Evolutionary conservation across 2,329 filamentous ascomycete species (phyloP), one percentile per base, ranked within the genome.

Genomic region (Parascedosporium putredinis): DNA sequence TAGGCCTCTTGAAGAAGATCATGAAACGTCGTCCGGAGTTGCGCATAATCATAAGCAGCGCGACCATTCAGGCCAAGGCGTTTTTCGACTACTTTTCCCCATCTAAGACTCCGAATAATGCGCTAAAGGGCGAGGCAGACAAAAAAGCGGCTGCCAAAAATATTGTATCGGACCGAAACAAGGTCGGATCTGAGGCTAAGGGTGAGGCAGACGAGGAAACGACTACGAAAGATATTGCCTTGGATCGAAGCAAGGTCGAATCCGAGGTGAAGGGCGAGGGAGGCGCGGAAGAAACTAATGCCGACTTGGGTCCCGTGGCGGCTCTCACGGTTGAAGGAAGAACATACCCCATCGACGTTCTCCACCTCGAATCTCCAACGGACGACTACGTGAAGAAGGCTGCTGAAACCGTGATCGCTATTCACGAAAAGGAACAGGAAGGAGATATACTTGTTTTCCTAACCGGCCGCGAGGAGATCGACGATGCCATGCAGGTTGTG

Each of bases 401-500:
- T 2, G 77, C 96, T 18, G 79, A 86, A 45, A 88, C 88, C 0
- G 84, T 95, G 1, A 83, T 96, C 55, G 84, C 93, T 47, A 95
- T 98, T 25, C 90, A 97, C 62, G 75, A 77, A 0, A 80, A 83
- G 57, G 90, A 97, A 61, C 72, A 74, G 1, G 79, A 85, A 42
- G 93, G 93, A 2, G 91, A 97, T 60, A 86, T 98, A 22, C 72
- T 98, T 2, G 77, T 97, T 10, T 97, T 98, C 57, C 67, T 97
- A 5, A 95, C 91, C 0, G 93, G 93, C 2, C 80, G 91, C 29
- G 91, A 97, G 56, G 91, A 97, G 62, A 97, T 97, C 49, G 88
- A 95, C 55, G 51, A 45, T 12, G 52, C 52, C n/a, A 46, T 55
- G 22, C 52, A 55, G 16, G 44, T 49, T 9, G 49, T 55, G 18